A percentile compares a stretch with the other conserved stretches of the same genome.
Evolutionary conservation across 2,329 filamentous ascomycete genomes (phyloP).

Genomic region (Pleoardoris graminearum): DNA sequence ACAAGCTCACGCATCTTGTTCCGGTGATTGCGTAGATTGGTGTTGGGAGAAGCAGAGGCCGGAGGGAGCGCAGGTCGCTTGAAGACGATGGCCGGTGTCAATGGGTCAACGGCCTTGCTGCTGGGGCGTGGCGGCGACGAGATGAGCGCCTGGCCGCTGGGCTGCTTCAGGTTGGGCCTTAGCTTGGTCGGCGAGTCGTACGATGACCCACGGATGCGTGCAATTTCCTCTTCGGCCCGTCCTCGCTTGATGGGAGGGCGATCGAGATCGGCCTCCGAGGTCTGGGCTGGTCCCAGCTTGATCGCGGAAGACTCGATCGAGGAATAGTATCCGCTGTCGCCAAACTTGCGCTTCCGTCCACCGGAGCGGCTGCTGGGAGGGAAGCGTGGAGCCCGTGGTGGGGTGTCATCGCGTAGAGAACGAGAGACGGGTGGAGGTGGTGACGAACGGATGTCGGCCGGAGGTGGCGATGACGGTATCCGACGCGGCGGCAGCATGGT

Average conservation of each 20-base stretch:
- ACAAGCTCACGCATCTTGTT: conserved; percentile 80
- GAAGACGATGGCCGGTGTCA: conserved; percentile 84
- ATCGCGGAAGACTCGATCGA: conserved; percentile 89
- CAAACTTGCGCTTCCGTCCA: conserved; percentile 76
- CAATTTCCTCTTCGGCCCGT: conserved; percentile 93
- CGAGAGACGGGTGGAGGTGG: conserved; percentile 81
- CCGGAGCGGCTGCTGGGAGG: conserved; percentile 66
- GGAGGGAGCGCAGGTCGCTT: conserved; percentile 67
- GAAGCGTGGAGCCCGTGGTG: conserved; percentile 68
- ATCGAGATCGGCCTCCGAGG: conserved; percentile 73
- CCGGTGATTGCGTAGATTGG: conserved; percentile 85
- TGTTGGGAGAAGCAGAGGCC: conserved; percentile 87
- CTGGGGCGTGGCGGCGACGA: conserved; percentile 49
- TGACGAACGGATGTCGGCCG: conserved; percentile 80
- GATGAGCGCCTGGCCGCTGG: conserved; percentile 34
- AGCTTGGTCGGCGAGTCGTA: conserved; percentile 86
- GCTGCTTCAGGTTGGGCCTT: conserved; percentile 59
- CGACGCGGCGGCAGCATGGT: conserved; percentile 50
- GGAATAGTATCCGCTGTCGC: conserved; percentile 96
- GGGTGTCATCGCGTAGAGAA: conserved; percentile 67
- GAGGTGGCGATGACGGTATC: conserved; percentile 70
- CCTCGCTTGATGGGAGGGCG: conserved; percentile 83
- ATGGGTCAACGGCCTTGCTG: conserved; percentile 58
- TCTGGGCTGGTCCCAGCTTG: conserved; percentile 67
- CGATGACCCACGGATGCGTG: conserved; percentile 86